Base-by-base conservation (phyloP, 306 rosid species). In the Lathyrus sativus region DNA sequence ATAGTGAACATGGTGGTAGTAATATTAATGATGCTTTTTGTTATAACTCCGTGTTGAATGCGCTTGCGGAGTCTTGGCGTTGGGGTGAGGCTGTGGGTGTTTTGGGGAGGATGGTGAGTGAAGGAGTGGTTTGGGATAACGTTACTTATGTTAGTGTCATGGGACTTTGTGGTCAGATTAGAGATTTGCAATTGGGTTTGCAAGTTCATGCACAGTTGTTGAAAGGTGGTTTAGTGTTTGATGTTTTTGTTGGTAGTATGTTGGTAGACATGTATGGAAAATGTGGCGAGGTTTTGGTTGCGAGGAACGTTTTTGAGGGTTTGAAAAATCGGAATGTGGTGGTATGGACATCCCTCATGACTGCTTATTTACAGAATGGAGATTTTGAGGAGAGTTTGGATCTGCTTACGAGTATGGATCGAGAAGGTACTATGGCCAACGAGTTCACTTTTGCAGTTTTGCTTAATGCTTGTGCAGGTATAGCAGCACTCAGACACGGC, bases 231-330 rank as follows among this genome's bases (percentile, higher is more conserved):
- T 29, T 68, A 11, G 46, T 71, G 61, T 73, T 69, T 41, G 83
- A 88, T 80, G 81, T 75, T 29, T 88, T 55, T 74, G 68, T 84
- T 15, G 58, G 82, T 68, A 82, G 87, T 50, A 71, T 76, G 61
- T 57, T 88, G 57, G 73, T 88, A 64, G 91, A 84, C 53, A 88
- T 88, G 95, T 88, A 82, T 54, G 91, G 95, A 55, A 88, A 84
- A 78, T 82, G 89, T 58, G 87, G 87, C 22, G 54, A 65, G 57
- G 79, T 82, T 64, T 28, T 22, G 39, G 64, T 62, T 69, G 89
- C 95, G 19, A 62, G 45, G 62, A 80, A 71, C n/a, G 24, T 80
- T 74, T 88, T 84, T 58, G 56, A 76, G 51, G 44, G 76, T 63
- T 74, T 84, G 74, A 74, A 10, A 62, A 56, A 54, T 11, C 78